phyloP scores from a whole-genome alignment of 768 basidiomycete genomes.

The Suillus luteus region DNA sequence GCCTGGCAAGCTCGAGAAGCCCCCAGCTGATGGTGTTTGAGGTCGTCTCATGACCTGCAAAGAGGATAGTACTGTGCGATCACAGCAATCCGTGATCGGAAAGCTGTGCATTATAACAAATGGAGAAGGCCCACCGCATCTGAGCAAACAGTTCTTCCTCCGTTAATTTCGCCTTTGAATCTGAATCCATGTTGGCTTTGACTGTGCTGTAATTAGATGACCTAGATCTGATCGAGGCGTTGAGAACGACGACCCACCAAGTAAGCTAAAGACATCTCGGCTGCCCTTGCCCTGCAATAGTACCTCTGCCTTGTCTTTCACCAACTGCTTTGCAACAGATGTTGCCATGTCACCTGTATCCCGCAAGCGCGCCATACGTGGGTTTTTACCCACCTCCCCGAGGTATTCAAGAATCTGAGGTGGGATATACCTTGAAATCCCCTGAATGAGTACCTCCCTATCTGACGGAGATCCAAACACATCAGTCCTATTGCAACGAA shows the following conservation, averaged over 20 bases:
- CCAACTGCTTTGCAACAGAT: conserved; percentile 13
- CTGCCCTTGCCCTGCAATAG: conserved; percentile 12
- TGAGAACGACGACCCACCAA: conserved; percentile 34
- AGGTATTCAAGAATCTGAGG: conserved; percentile 36
- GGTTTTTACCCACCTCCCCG: conserved; percentile 27
- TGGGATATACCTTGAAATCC: conserved; percentile 35
- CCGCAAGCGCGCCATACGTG: conserved; percentile 17
- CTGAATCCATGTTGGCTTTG: conserved; percentile 31
- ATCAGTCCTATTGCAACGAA: conserved; percentile 10
- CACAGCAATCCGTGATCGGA: neutral
- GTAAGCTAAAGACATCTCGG: conserved; percentile 30
- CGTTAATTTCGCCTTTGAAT: conserved; percentile 26
- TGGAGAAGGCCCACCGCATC: conserved; percentile 22
- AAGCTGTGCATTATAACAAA: neutral
- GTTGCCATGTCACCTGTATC: neutral
- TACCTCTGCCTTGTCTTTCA: conserved; percentile 19
- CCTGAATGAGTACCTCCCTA: conserved; percentile 32
- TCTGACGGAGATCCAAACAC: conserved; percentile 15
- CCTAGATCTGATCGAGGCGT: neutral
- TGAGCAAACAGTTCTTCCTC: conserved; percentile 18
- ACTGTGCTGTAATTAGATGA: conserved; percentile 15
- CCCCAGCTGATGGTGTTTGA: conserved; percentile 62
- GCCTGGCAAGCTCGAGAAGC: conserved; percentile 59
- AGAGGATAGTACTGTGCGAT: conserved; percentile 41
- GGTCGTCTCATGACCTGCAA: conserved; percentile 63